Conservation (phyloP, 73 alveolate genomes). For the Paramecium caudatum region DNA sequence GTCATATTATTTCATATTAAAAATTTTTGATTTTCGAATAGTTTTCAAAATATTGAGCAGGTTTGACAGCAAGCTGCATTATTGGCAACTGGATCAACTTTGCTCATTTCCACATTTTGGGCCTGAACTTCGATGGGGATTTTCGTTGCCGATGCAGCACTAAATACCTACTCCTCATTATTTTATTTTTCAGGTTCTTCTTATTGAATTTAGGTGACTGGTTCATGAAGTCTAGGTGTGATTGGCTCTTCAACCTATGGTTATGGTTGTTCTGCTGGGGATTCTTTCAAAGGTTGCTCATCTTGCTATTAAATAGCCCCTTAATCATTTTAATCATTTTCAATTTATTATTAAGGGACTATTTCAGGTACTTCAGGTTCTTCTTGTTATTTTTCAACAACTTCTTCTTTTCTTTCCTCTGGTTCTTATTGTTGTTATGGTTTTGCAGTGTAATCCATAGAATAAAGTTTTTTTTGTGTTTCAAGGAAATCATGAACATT, state of each 20-base stretch:
- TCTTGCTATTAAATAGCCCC: too few relatives aligned
- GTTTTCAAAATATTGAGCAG: slow-evolving; percentile 31
- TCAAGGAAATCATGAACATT: slow-evolving; percentile 6
- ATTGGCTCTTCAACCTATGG: too few relatives aligned
- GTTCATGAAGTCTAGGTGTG: too few relatives aligned
- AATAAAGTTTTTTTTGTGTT: slow-evolving; percentile 7
- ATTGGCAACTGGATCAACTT: slow-evolving; percentile 19
- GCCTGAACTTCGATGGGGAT: slow-evolving; percentile 7
- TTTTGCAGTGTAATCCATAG: not conserved
- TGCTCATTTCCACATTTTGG: not conserved
- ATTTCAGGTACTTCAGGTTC: too few relatives aligned
- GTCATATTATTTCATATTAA: slow-evolving; percentile 16
- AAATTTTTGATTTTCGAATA: slow-evolving; percentile 8
- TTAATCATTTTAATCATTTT: too few relatives aligned
- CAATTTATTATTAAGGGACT: too few relatives aligned
- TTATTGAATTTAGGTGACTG: slow-evolving; percentile 20
- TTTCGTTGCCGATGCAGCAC: slow-evolving; percentile 35
- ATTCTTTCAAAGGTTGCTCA: too few relatives aligned
- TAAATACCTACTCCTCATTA: not conserved
- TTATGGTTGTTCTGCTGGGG: too few relatives aligned
- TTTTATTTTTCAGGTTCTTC: not conserved
- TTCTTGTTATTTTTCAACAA: not conserved
- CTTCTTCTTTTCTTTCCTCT: not conserved
- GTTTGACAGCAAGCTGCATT: not conserved
- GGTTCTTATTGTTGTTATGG: not conserved